These are phyloP conservation scores for Chlamydomonas schloesseri DNA, from an alignment of 139 green algal genomes.

Conservation along the genomic window DNA sequence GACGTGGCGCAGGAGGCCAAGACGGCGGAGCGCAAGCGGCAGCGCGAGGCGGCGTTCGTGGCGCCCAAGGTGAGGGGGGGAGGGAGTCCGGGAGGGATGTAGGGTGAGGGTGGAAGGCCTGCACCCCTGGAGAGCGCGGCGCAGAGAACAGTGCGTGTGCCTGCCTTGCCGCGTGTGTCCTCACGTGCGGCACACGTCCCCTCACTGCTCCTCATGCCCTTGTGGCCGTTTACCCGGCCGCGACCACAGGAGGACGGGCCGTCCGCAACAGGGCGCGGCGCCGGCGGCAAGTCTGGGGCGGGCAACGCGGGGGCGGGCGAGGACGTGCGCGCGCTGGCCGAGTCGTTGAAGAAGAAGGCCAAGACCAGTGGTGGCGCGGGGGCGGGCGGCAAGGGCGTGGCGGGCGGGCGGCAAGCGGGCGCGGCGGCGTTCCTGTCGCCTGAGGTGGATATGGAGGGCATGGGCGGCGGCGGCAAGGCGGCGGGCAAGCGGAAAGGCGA, in stretches of 20 bases:
- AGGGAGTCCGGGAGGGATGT: background rate
- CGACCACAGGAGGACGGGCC: constrained; percentile 40
- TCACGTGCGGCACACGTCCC: too few relatives aligned
- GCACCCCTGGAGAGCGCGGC: too few relatives aligned
- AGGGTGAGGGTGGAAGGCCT: background rate
- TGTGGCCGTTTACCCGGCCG: too few relatives aligned
- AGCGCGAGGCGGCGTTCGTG: constrained; percentile 88
- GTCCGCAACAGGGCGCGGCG: background rate
- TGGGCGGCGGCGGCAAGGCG: background rate
- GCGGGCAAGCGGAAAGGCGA: too few relatives aligned
- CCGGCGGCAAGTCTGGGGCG: background rate
- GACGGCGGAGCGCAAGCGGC: constrained; percentile 68
- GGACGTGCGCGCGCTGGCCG: constrained; percentile 55
- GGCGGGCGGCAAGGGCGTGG: background rate
- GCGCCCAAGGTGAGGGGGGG: constrained; percentile 73
- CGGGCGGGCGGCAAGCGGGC: background rate
- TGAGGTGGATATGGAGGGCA: background rate
- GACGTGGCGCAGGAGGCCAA: constrained; percentile 64
- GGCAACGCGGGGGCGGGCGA: background rate
- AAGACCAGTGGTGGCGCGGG: background rate
- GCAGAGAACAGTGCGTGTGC: too few relatives aligned
- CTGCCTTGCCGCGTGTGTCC: too few relatives aligned
- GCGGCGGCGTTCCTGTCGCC: constrained; percentile 25
- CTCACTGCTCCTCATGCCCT: too few relatives aligned
- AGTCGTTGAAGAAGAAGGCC: constrained; percentile 72